phyloP scores from a whole-genome alignment of 164 flowering plant species.

The Annona squamosa region DNA sequence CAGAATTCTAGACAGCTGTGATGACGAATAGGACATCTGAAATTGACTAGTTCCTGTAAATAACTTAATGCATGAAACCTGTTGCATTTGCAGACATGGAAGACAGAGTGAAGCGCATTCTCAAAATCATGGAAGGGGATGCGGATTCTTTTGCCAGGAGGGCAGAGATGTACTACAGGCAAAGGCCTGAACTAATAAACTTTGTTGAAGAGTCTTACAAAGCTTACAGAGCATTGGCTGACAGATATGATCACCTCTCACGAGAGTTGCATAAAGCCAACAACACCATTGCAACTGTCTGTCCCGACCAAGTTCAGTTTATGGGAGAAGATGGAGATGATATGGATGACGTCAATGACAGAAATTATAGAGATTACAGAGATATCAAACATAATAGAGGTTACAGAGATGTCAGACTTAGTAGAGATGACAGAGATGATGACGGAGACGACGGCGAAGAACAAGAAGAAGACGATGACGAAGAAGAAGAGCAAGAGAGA shows the following conservation, averaged over 20 bases:
- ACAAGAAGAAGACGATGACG: too few relatives aligned
- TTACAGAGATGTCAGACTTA: too few relatives aligned
- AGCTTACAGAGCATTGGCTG: conserved; percentile 77
- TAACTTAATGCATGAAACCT: conserved; percentile 2
- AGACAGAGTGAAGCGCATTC: conserved; percentile 53
- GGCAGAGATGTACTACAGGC: conserved; percentile 78
- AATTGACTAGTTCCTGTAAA: background rate
- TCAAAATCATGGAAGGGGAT: conserved; percentile 64
- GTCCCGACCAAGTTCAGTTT: conserved; percentile 20
- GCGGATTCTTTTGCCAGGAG: conserved; percentile 77
- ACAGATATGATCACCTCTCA: conserved; percentile 9
- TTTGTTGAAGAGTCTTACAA: conserved; percentile 68
- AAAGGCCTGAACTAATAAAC: conserved; percentile 69
- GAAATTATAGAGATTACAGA: too few relatives aligned
- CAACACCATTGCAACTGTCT: background rate
- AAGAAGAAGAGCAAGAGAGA: too few relatives aligned
- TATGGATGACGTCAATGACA: too few relatives aligned
- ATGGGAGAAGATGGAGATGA: conserved; percentile 45
- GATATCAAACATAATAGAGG: too few relatives aligned
- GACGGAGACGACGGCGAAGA: too few relatives aligned
- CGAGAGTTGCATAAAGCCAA: conserved; percentile 1
- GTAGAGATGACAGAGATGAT: too few relatives aligned
- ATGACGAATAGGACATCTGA: background rate
- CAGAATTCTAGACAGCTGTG: background rate
- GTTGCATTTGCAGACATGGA: conserved; percentile 60